Conservation (phyloP, 768 basidiomycete species). For the Boletus rufocinnamomeus region DNA sequence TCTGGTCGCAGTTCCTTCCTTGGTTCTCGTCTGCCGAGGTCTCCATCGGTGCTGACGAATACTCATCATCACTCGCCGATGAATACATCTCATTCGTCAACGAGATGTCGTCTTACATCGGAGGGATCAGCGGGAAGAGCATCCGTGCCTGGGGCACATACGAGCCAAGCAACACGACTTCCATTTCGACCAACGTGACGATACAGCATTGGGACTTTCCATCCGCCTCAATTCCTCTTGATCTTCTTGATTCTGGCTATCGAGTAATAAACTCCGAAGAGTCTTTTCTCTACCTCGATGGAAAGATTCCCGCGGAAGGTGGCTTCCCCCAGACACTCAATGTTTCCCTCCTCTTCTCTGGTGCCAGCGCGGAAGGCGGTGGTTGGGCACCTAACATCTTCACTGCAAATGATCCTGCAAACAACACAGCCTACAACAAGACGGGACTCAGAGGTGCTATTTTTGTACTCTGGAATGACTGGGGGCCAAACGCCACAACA, state of each 20-base stretch:
- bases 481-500: conserved; percentile 49
- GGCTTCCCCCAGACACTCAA: conserved; percentile 38
- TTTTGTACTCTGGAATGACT: conserved; percentile 46
- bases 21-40: conserved; percentile 44
- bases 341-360: conserved; percentile 33
- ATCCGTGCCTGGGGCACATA: conserved; percentile 47
- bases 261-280: conserved; percentile 40
- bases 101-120: conserved; percentile 42
- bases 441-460: conserved; percentile 37
- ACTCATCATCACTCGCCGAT: conserved; percentile 38
- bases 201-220: conserved; percentile 49
- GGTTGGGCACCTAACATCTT: conserved; percentile 43
- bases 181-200: conserved; percentile 42
- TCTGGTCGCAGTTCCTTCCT: conserved; percentile 44
- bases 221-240: conserved; percentile 33
- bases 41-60: conserved; percentile 50
- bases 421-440: conserved; percentile 35
- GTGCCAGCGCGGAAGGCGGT: conserved; percentile 27
- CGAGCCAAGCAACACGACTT: conserved; percentile 38
- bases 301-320: conserved; percentile 36
- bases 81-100: conserved; percentile 47
- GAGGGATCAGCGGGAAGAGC: conserved; percentile 34
- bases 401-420: conserved; percentile 28
- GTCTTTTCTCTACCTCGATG: conserved; percentile 40
- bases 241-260: conserved; percentile 38